These are phyloP conservation scores for Cutaneotrichosporon arboriforme DNA, from an alignment of 1,284 basidiomycete species.

Conservation along the genomic window DNA sequence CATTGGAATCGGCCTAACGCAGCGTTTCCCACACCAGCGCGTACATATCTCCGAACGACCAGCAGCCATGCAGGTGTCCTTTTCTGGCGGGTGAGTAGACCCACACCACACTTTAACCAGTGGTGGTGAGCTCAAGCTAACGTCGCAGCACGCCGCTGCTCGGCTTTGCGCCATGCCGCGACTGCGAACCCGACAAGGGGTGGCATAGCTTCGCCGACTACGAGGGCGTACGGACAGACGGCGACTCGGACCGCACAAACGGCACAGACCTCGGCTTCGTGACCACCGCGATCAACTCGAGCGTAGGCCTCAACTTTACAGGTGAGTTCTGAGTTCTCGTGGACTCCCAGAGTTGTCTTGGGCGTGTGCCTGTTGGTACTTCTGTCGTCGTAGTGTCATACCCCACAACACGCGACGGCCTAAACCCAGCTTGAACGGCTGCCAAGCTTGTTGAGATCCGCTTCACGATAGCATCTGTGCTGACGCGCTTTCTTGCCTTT, in stretches of 20 bases:
- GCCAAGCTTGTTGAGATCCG: no score
- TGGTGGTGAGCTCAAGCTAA: background rate
- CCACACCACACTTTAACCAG: no score
- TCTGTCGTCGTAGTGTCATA: background rate
- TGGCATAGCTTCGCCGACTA: slow-evolving; percentile 1
- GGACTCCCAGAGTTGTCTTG: no score
- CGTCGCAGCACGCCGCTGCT: slow-evolving; percentile 31
- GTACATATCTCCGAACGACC: no score
- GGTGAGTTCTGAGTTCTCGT: slow-evolving; percentile 21
- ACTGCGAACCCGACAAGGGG: slow-evolving; percentile 15
- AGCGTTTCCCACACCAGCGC: no score
- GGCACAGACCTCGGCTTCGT: slow-evolving; percentile 22
- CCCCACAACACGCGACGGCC: background rate
- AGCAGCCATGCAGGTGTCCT: no score
- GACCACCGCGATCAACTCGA: slow-evolving; percentile 7
- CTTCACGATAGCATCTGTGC: background rate
- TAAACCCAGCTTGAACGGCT: no score
- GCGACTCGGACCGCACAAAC: slow-evolving; percentile 5
- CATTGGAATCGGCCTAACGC: no score
- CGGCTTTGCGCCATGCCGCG: slow-evolving; percentile 27
- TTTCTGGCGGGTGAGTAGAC: no score
- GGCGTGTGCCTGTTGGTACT: background rate
- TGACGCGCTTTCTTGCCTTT: background rate
- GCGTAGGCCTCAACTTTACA: slow-evolving; percentile 23
- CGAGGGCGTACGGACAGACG: background rate